Base-by-base conservation (phyloP, 2,329 filamentous ascomycete genomes). In the Emmonsiellopsis sp. region DNA sequence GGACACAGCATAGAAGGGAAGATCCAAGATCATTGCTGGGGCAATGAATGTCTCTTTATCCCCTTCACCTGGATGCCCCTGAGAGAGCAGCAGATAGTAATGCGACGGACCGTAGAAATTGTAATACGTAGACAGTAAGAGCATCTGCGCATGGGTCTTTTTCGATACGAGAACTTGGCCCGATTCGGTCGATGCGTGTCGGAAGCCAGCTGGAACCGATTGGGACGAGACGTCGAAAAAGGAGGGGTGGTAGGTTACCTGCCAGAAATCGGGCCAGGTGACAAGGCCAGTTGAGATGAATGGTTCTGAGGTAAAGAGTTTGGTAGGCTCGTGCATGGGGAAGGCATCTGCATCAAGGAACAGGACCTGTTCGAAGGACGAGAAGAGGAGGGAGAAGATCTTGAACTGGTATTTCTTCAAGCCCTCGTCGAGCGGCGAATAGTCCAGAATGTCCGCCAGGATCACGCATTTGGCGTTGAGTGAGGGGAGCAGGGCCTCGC, bases 291-390 rank as follows among this genome's bases (percentile, higher is more conserved):
- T 73, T 1, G 75, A 74, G 5, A 59, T 69, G 63, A 77, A 83
- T 0, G 78, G 77, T 38, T 79, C 73, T 1, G 70, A 67, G n/a
- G 72, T 65, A 58, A 83, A 78, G 11, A 83, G 64, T 3, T 64
- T 55, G 26, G 68, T 67, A 0, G 75, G 74, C 50, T 76, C 68
- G 44, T 71, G 67, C 26, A 75, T 63, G 10, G 79, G 78, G 59
- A 81, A 80, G 56, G 73, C 73, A 60, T 82, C 79, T 53, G 77
- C 76, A 60, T 83, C 80, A 61, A 83, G 74, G 65, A 80, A 81
- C 15, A 83, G 69, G 9, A 81, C 73, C 51, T 81, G 73, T 61
- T 81, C 76, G 58, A 82, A 83, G 3, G 78, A 77, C 1, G 80
- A 81, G 57, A 82, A 77, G 2, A 83, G 67, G 15, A 83, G 74